Percentiles rank a stretch among this genome's conserved stretches.
phyloP scores from a whole-genome alignment of 2,329 filamentous ascomycete genomes.

The Cladosporium colombiae region DNA sequence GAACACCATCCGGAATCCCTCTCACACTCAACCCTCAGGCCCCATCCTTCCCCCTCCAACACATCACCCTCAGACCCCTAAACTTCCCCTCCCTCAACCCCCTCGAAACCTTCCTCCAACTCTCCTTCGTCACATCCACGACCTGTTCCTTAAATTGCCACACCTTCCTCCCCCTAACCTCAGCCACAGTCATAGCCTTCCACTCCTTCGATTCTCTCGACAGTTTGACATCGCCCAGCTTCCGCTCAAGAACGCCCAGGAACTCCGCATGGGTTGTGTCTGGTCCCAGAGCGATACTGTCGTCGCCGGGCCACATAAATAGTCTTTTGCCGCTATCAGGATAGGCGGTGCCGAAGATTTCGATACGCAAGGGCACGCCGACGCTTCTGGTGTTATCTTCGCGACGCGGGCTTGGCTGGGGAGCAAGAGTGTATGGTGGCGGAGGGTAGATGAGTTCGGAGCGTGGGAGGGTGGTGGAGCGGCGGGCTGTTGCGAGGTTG shows the following conservation, averaged over 20 bases:
- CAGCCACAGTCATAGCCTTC: not conserved
- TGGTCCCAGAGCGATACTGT: not conserved
- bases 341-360: not conserved
- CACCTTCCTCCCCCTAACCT: not conserved
- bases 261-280: conserved; percentile 1
- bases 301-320: not conserved
- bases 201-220: not conserved
- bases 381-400: not conserved
- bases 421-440: not conserved
- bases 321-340: not conserved
- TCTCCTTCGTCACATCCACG: not conserved
- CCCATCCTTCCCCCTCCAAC: not conserved
- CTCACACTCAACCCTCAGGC: not conserved
- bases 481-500: not conserved
- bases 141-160: not conserved
- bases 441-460: not conserved
- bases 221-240: not conserved
- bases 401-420: not conserved
- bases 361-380: not conserved
- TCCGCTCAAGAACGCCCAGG: not conserved
- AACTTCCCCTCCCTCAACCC: not conserved
- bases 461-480: not conserved
- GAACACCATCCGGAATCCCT: not conserved
- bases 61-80: not conserved
- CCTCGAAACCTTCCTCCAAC: not conserved